Evolutionary conservation across 805 yeast species (phyloP).

Genomic region (Komagataella ulmi): DNA sequence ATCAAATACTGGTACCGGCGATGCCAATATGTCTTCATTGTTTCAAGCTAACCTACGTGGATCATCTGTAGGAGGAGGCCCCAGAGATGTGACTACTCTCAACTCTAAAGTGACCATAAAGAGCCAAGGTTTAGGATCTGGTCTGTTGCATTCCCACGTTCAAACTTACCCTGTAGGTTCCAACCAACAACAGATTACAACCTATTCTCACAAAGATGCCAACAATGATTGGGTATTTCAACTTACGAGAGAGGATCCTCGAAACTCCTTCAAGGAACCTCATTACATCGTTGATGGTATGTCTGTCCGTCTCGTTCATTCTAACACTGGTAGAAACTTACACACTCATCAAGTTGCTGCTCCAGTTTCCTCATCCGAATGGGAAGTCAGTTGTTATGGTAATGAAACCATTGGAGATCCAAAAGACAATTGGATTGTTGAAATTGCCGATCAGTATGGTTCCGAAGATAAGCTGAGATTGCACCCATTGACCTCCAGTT

Average conservation of each 20-base stretch:
- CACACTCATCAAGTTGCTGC: conserved; percentile 77
- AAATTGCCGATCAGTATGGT: conserved; percentile 53
- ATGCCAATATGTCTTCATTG: conserved; percentile 70
- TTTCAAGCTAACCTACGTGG: conserved; percentile 79
- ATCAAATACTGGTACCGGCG: conserved; percentile 74
- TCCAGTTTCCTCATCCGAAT: conserved; percentile 49
- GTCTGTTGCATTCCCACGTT: conserved; percentile 77
- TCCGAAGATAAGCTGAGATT: conserved; percentile 35
- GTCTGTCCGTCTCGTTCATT: conserved; percentile 60
- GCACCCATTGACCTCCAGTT: conserved; percentile 68
- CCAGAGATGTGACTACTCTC: conserved; percentile 43
- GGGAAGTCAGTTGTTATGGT: conserved; percentile 88
- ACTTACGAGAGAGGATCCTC: conserved; percentile 33
- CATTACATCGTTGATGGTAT: conserved; percentile 45
- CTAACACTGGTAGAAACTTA: conserved; percentile 55
- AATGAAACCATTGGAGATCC: conserved; percentile 55
- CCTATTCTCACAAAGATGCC: conserved; percentile 77
- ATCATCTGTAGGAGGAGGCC: conserved; percentile 50
- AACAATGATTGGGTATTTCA: conserved; percentile 77
- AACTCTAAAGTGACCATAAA: conserved; percentile 55
- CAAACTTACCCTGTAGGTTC: conserved; percentile 87
- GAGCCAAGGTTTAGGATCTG: conserved; percentile 60
- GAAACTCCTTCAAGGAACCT: conserved; percentile 17
- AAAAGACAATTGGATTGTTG: conserved; percentile 86
- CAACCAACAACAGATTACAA: conserved; percentile 87